Conservation (phyloP, 2,329 filamentous ascomycete genomes). For the Fonsecaea multimorphosa region DNA sequence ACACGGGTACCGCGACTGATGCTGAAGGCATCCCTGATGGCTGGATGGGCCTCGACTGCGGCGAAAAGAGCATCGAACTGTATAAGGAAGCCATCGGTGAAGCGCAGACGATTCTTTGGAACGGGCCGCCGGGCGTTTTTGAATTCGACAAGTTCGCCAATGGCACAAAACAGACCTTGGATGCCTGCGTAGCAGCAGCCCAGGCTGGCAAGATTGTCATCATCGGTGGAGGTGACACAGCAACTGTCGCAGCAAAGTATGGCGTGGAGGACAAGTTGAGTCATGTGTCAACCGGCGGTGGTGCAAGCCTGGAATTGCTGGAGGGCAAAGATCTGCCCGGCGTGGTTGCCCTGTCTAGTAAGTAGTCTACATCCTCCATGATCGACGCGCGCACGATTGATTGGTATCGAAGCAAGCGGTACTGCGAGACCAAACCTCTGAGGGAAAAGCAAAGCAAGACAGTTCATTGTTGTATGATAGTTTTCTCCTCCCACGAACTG, state of each 20-base stretch:
- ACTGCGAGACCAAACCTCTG: conserved; percentile 28
- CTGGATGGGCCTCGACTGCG: conserved; percentile 97
- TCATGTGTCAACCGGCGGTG: conserved; percentile 96
- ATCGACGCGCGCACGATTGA: conserved; percentile 19
- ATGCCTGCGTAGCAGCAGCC: conserved; percentile 82
- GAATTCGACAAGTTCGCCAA: conserved; percentile 94
- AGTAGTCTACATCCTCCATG: conserved; percentile 51
- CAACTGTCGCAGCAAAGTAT: conserved; percentile 97
- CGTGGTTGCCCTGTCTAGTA: conserved; percentile 85
- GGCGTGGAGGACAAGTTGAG: conserved; percentile 94
- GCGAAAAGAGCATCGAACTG: conserved; percentile 82
- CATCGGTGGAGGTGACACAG: conserved; percentile 97
- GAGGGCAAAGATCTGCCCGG: conserved; percentile 98
- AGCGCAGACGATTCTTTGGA: conserved; percentile 97
- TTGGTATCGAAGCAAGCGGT: conserved; percentile 22
- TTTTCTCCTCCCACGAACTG: conserved; percentile 18
- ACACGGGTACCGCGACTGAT: conserved; percentile 81
- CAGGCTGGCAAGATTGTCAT: conserved; percentile 92
- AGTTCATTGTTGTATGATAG: conserved; percentile 26
- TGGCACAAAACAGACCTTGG: conserved; percentile 89
- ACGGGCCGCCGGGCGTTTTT: conserved; percentile 95
- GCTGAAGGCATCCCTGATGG: conserved; percentile 89
- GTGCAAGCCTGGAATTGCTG: conserved; percentile 91
- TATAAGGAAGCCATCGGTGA: conserved; percentile 87
- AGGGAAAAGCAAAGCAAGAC: conserved; percentile 14